phyloP scores from a whole-genome alignment of 2,329 filamentous ascomycete genomes.

The Botrytis porri region DNA sequence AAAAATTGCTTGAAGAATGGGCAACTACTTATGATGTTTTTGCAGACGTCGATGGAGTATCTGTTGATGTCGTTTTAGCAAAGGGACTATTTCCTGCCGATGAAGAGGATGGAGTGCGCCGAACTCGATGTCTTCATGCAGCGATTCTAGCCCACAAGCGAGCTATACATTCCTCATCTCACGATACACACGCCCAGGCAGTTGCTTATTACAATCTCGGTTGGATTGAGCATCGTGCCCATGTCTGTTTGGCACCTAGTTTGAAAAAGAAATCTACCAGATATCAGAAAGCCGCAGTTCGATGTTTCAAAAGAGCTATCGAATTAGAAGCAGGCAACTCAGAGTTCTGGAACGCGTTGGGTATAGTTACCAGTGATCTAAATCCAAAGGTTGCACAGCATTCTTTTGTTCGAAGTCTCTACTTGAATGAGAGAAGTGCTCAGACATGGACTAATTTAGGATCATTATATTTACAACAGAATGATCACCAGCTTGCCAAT shows the following conservation, averaged over 20 bases:
- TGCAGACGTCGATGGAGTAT: constrained; percentile 65
- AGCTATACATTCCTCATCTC: constrained; percentile 68
- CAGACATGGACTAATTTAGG: constrained; percentile 90
- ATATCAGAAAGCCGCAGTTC: constrained; percentile 77
- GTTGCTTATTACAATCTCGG: constrained; percentile 98
- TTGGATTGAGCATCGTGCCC: constrained; percentile 85
- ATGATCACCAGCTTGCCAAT: constrained; percentile 82
- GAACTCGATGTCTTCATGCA: constrained; percentile 63
- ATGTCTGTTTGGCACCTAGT: constrained; percentile 58
- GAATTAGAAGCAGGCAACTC: constrained; percentile 91
- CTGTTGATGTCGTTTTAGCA: constrained; percentile 40
- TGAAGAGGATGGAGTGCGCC: constrained; percentile 40
- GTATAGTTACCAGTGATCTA: constrained; percentile 81
- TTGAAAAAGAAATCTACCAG: constrained; percentile 57
- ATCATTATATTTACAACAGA: constrained; percentile 78
- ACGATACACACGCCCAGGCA: constrained; percentile 82
- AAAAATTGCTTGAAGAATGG: constrained; percentile 56
- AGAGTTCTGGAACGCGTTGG: constrained; percentile 96
- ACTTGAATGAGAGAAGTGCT: constrained; percentile 83
- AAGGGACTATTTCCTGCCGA: constrained; percentile 38
- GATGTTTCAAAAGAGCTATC: constrained; percentile 92
- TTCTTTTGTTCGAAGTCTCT: constrained; percentile 86
- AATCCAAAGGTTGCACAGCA: constrained; percentile 90
- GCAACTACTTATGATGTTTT: constrained; percentile 58
- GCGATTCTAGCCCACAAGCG: constrained; percentile 85